Percentiles rank a stretch among this genome's conserved stretches.
These are phyloP conservation scores for Fusarium sp. DNA, from an alignment of 2,329 filamentous ascomycete species.

Conservation along the genomic window DNA sequence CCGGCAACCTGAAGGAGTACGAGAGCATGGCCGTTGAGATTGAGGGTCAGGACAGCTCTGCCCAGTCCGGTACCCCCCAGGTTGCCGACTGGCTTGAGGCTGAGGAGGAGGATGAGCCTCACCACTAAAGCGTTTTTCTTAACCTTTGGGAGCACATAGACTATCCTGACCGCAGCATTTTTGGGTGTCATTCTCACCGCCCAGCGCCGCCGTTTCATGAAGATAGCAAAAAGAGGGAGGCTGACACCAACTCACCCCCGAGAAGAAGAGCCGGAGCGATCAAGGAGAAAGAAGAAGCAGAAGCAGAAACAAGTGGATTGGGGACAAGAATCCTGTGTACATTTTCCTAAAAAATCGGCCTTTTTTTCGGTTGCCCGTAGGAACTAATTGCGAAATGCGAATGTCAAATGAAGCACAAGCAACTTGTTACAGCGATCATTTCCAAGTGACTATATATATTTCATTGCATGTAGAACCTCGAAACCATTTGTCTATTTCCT, in stretches of 20 bases:
- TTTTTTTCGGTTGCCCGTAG: slow-evolving; percentile 43
- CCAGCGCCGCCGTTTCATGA: slow-evolving; percentile 13
- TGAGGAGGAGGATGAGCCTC: slow-evolving; percentile 68
- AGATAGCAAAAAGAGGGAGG: slow-evolving; percentile 30
- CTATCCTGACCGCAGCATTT: slow-evolving; percentile 12
- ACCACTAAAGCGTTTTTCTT: slow-evolving; percentile 56
- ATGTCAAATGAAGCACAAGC: slow-evolving; percentile 42
- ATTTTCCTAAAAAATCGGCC: slow-evolving; percentile 49
- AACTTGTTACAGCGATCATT: slow-evolving; percentile 10
- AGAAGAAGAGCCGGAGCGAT: slow-evolving; percentile 9
- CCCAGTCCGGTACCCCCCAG: slow-evolving; percentile 67
- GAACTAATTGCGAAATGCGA: slow-evolving; percentile 46
- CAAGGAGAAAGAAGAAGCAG: slow-evolving; percentile 13
- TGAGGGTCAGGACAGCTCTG: slow-evolving; percentile 79
- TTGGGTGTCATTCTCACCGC: slow-evolving; percentile 13
- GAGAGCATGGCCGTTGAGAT: slow-evolving; percentile 94
- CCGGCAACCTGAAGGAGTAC: slow-evolving; percentile 91
- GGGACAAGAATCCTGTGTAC: slow-evolving; percentile 49
- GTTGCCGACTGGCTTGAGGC: slow-evolving; percentile 84
- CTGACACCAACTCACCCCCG: slow-evolving; percentile 10
- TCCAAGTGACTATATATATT: neutral
- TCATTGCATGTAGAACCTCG: neutral
- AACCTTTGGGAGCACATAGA: slow-evolving; percentile 9
- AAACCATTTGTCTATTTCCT: neutral
- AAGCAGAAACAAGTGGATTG: slow-evolving; percentile 37